Evolutionary conservation across 2,329 filamentous ascomycete species (phyloP).

Genomic region (Akanthomyces uredinophilus): DNA sequence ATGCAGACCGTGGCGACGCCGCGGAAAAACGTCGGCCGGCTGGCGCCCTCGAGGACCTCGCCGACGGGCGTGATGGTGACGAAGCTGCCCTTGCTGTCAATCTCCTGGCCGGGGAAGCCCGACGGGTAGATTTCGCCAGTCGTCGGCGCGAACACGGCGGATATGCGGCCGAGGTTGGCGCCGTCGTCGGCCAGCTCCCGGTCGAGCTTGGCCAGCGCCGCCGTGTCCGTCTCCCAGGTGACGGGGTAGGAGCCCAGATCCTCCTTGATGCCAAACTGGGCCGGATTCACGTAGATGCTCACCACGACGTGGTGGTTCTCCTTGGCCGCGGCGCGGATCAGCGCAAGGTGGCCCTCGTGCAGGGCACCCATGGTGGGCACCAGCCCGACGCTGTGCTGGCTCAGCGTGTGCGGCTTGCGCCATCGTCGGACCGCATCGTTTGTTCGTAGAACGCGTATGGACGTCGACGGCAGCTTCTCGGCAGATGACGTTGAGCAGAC

Average conservation of each 20-base stretch:
- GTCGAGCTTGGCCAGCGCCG: constrained; percentile 63
- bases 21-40: constrained; percentile 89
- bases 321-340: constrained; percentile 76
- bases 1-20: constrained; percentile 95
- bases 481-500: constrained; percentile 16
- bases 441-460: constrained; percentile 70
- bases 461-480: constrained; percentile 49
- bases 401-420: constrained; percentile 59
- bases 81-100: constrained; percentile 78
- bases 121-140: constrained; percentile 84
- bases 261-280: constrained; percentile 87
- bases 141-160: constrained; percentile 80
- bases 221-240: constrained; percentile 76
- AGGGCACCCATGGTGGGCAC: constrained; percentile 98
- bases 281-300: constrained; percentile 92
- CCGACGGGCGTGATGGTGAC: constrained; percentile 84
- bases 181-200: constrained; percentile 61
- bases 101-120: constrained; percentile 65
- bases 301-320: constrained; percentile 87
- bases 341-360: constrained; percentile 82
- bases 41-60: constrained; percentile 75
- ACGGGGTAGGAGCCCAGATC: constrained; percentile 86
- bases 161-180: constrained; percentile 61
- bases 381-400: constrained; percentile 71
- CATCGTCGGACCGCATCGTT: constrained; percentile 66